Percentiles rank a stretch among this genome's conserved stretches.
Evolutionary conservation across 192 early-diverging fungal genomes (phyloP).

Genomic region (Coemansia sp.): DNA sequence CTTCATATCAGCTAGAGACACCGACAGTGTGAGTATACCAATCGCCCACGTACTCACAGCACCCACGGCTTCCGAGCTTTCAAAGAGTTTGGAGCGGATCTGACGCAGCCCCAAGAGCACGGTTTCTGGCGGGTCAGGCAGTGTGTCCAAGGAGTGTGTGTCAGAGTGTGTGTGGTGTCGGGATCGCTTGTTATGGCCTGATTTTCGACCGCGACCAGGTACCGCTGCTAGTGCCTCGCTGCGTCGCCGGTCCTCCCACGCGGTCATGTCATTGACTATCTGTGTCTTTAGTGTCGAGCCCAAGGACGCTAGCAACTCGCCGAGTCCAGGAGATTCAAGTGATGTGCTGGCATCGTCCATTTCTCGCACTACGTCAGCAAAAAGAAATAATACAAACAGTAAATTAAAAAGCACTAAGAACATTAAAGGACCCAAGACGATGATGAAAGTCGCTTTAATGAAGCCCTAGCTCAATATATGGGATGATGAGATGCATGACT

Average conservation of each 20-base stretch:
- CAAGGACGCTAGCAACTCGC: constrained; percentile 23
- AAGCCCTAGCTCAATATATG: too few relatives aligned
- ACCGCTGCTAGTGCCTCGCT: constrained; percentile 8
- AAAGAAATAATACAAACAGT: background rate
- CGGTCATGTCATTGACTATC: constrained; percentile 41
- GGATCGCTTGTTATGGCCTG: constrained; percentile 11
- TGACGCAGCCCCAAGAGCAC: constrained; percentile 23
- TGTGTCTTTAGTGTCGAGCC: constrained; percentile 45
- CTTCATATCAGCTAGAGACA: constrained; percentile 46
- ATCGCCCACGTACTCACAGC: constrained; percentile 32
- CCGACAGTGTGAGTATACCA: constrained; percentile 34
- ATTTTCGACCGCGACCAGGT: constrained; percentile 11
- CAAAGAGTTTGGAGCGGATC: constrained; percentile 17
- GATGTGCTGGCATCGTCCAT: background rate
- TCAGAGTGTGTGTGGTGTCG: constrained; percentile 9
- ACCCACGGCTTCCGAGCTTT: background rate
- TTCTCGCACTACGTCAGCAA: background rate
- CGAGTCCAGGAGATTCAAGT: constrained; percentile 3
- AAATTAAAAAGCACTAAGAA: background rate
- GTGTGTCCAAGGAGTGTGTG: background rate
- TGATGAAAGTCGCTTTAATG: too few relatives aligned
- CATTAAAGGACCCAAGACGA: background rate
- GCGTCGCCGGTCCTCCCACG: constrained; percentile 46
- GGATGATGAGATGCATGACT: too few relatives aligned
- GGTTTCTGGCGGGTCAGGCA: constrained; percentile 31